These are phyloP conservation scores for Aristolochia californica DNA, from an alignment of 164 flowering plant species.

Conservation along the genomic window DNA sequence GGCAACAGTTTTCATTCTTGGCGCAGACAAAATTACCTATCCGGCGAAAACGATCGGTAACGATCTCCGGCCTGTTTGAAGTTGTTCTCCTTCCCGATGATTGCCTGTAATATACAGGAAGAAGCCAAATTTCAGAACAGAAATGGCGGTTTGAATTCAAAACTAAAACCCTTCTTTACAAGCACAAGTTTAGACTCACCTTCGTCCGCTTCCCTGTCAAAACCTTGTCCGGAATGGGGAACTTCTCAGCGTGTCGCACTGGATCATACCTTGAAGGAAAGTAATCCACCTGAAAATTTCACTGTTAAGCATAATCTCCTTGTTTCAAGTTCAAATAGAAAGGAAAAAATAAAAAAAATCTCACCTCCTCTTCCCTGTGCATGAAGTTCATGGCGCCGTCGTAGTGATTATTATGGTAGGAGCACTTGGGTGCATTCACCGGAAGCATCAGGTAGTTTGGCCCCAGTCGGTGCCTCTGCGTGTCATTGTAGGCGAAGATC, in stretches of 20 bases:
- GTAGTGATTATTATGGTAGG: constrained; percentile 80
- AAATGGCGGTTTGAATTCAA: too few relatives aligned
- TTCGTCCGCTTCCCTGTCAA: constrained; percentile 62
- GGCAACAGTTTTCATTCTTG: too few relatives aligned
- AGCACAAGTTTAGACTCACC: too few relatives aligned
- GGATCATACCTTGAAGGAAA: constrained; percentile 93
- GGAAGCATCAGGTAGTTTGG: constrained; percentile 87
- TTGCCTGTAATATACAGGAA: too few relatives aligned
- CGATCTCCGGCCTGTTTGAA: constrained; percentile 96
- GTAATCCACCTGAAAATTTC: too few relatives aligned
- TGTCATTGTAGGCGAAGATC: constrained; percentile 66
- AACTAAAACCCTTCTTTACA: too few relatives aligned
- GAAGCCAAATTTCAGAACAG: too few relatives aligned
- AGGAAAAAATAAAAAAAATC: too few relatives aligned
- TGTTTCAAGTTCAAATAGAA: too few relatives aligned
- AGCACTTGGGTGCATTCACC: constrained; percentile 71
- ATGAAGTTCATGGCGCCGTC: constrained; percentile 89
- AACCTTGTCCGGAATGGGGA: constrained; percentile 49
- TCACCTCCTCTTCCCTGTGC: constrained; percentile 96
- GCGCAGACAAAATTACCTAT: constrained; percentile 67
- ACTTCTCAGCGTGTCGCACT: constrained; percentile 73
- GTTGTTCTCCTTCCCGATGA: constrained; percentile 87
- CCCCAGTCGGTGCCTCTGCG: constrained; percentile 88
- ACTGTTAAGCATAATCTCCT: too few relatives aligned
- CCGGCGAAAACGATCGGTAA: constrained; percentile 70